These are phyloP conservation scores for Trichophyton benhamiae DNA, from an alignment of 2,329 filamentous ascomycete genomes.

Conservation along the genomic window DNA sequence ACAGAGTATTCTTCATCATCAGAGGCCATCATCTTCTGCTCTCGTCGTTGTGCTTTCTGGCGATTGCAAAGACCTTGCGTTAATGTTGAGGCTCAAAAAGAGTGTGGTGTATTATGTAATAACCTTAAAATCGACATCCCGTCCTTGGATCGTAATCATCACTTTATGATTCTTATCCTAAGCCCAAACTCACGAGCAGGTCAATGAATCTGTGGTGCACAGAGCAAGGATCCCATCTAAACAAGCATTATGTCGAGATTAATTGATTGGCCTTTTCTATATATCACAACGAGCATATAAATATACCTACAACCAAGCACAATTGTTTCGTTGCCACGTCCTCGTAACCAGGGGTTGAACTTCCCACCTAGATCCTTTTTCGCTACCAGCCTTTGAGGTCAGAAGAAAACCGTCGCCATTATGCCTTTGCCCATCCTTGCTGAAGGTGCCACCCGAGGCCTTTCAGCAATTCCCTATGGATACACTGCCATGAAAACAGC, in stretches of 20 bases:
- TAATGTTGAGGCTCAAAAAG: neutral
- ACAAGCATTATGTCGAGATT: too few species aligned
- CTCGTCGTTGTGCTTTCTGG: too few species aligned
- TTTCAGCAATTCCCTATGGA: constrained; percentile 42
- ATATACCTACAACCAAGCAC: too few species aligned
- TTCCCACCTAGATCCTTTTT: neutral
- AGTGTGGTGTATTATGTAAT: neutral
- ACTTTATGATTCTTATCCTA: neutral
- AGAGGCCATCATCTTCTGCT: constrained; percentile 16
- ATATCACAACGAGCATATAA: neutral
- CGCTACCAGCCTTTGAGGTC: neutral
- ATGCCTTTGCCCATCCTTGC: constrained; percentile 53
- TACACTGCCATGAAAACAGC: constrained; percentile 42
- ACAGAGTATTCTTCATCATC: constrained; percentile 47
- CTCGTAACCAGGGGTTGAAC: too few species aligned
- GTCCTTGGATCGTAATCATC: neutral
- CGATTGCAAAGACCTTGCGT: neutral
- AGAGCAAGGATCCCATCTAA: too few species aligned
- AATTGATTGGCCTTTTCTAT: neutral
- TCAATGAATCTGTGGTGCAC: too few species aligned
- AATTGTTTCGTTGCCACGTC: too few species aligned
- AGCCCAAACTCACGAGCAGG: too few species aligned
- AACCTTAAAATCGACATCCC: neutral
- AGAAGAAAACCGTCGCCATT: constrained; percentile 12
- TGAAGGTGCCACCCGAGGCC: constrained; percentile 43